Evolutionary conservation across 345 rosid genomes (phyloP), one percentile per base, ranked within the genome.

Genomic region (Camelina laxa): DNA sequence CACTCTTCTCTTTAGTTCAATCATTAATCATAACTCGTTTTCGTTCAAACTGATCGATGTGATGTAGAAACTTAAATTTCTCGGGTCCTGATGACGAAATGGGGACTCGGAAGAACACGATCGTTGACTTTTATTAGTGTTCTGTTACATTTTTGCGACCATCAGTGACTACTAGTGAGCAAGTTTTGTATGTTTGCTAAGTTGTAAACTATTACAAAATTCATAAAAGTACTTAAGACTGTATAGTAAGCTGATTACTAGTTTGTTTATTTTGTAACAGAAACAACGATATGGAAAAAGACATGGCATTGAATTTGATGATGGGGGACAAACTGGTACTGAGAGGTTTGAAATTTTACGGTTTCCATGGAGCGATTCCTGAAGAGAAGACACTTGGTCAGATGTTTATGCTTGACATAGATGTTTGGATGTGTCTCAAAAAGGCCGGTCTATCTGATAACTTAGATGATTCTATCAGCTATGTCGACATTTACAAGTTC

Each of bases 391-490:
- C 57, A 6, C 77, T 91, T 5, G 98, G 97, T 6, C 98, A 89
- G 83, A 89, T 89, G 84, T 94, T 93, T 78, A n/a, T 89, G 83
- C 60, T 93, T 6, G 97, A 93, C 77, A 82, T 89, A 10, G 98
- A 93, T 80, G 97, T 93, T 9, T 93, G 88, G 92, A 84, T 89
- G 85, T 89, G 84, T 88, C 91, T 91, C 53, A 80, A 76, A 36
- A 33, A 51, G 5, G 94, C 98, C 3, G 98, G 97, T 35, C 61
- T 51, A 57, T 86, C 94, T 3, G 98, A 88, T 35, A 16, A 7
- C 70, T 66, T 93, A 35, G 72, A 77, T 0, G 96, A 91, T 76
- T 80, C 98, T 1, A 17, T 89, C 72, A 91, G 96, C 80, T 93
- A 89, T 57, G 87, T 92, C 8, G 86, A 83, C 55, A 88, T 93